Conservation (phyloP, 768 basidiomycete genomes). For the Rhizopogon roseolus region DNA sequence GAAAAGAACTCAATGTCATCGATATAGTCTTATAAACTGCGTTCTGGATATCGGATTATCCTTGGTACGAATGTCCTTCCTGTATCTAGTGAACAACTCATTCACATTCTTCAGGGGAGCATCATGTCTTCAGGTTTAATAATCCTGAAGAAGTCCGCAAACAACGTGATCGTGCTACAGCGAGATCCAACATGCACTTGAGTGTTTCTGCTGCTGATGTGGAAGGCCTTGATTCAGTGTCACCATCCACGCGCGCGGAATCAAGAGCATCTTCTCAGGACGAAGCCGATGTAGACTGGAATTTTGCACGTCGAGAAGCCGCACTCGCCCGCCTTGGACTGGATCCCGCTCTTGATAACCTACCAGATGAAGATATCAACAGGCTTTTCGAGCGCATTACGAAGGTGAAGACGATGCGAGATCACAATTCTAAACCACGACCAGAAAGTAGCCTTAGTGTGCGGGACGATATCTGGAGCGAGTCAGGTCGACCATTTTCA, state of each 20-base stretch:
- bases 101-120: constrained; percentile 57
- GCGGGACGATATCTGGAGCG: constrained; percentile 87
- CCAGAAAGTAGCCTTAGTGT: constrained; percentile 89
- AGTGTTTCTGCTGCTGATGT: constrained; percentile 65
- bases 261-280: constrained; percentile 68
- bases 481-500: constrained; percentile 72
- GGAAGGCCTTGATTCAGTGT: constrained; percentile 40
- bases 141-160: constrained; percentile 94
- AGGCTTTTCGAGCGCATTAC: constrained; percentile 93
- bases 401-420: constrained; percentile 84
- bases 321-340: constrained; percentile 82
- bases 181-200: constrained; percentile 63
- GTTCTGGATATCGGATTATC: constrained; percentile 95
- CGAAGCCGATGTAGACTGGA: constrained; percentile 86
- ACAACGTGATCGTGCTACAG: constrained; percentile 76
- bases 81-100: constrained; percentile 1
- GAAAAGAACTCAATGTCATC: not conserved
- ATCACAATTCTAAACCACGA: constrained; percentile 72
- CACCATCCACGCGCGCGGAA: constrained; percentile 67
- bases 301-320: constrained; percentile 93
- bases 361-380: constrained; percentile 93
- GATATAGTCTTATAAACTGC: constrained; percentile 69
- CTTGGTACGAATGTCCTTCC: constrained; percentile 51
- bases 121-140: constrained; percentile 97
- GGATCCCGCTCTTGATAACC: constrained; percentile 85